phyloP scores from a whole-genome alignment of 768 basidiomycete species.

The Pholiota conissans region DNA sequence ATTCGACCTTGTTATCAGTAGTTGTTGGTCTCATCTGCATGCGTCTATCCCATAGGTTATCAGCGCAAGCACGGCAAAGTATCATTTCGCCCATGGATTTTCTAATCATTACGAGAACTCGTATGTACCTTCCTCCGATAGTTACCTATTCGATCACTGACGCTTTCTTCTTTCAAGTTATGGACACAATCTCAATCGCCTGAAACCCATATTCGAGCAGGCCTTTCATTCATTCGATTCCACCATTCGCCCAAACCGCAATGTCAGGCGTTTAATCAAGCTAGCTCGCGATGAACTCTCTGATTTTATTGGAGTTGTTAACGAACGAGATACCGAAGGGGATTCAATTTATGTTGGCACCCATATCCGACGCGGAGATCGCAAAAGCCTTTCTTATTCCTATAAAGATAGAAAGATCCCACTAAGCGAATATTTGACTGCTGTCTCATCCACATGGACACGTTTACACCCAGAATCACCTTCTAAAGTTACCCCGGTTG shows the following conservation, averaged over 20 bases:
- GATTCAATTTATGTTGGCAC: conserved; percentile 46
- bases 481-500: conserved; percentile 29
- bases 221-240: conserved; percentile 47
- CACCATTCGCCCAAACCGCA: conserved; percentile 54
- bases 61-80: conserved; percentile 64
- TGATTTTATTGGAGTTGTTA: conserved; percentile 17
- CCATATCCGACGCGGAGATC: conserved; percentile 67
- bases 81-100: conserved; percentile 60
- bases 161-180: conserved; percentile 42
- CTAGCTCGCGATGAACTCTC: conserved; percentile 48
- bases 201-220: conserved; percentile 52
- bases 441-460: conserved; percentile 41
- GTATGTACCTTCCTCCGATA: conserved; percentile 45
- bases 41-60: conserved; percentile 41
- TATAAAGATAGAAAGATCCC: conserved; percentile 49
- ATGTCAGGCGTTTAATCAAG: conserved; percentile 46
- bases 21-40: not conserved
- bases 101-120: conserved; percentile 60
- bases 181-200: conserved; percentile 51
- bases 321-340: not conserved
- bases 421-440: conserved; percentile 44
- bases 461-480: conserved; percentile 25
- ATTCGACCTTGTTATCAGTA: not conserved
- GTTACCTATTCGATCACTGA: not conserved
- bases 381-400: conserved; percentile 42